A percentile compares a stretch with the other conserved stretches of the same genome.
Conservation (phyloP, 2,329 filamentous ascomycete species). For the Colletotrichum tropicale region DNA sequence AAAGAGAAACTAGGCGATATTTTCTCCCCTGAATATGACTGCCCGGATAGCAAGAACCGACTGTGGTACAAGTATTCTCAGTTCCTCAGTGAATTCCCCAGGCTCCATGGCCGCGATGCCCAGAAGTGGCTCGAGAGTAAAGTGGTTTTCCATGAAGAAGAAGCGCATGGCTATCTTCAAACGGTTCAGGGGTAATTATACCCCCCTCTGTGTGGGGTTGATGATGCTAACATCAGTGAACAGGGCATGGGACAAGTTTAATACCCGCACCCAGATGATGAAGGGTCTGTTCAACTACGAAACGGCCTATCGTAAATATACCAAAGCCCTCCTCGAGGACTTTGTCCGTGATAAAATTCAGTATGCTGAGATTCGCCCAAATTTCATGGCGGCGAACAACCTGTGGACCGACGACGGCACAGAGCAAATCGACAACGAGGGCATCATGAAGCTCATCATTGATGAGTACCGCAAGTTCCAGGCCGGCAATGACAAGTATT, state of each 20-base stretch:
- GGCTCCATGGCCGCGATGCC: conserved; percentile 28
- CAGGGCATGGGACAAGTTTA: conserved; percentile 67
- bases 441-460: conserved; percentile 66
- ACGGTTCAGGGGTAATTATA: conserved; percentile 56
- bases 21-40: conserved; percentile 54
- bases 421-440: conserved; percentile 54
- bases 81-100: conserved; percentile 42
- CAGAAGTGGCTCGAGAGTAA: conserved; percentile 65
- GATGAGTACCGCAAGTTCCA: conserved; percentile 57
- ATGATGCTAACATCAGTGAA: conserved; percentile 14
- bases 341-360: conserved; percentile 70
- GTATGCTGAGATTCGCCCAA: conserved; percentile 74
- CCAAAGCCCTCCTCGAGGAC: conserved; percentile 60
- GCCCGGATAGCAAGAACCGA: conserved; percentile 31
- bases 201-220: neutral
- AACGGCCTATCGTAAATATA: conserved; percentile 66
- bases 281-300: conserved; percentile 75
- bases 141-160: conserved; percentile 64
- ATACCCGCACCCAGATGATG: conserved; percentile 72
- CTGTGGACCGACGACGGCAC: conserved; percentile 64
- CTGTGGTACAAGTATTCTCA: conserved; percentile 44
- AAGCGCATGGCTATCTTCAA: conserved; percentile 58
- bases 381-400: conserved; percentile 68
- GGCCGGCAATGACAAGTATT: conserved; percentile 41
- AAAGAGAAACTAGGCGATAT: conserved; percentile 45